Base-by-base conservation (phyloP, 2,329 filamentous ascomycete genomes). In the Botrytis paeoniae region DNA sequence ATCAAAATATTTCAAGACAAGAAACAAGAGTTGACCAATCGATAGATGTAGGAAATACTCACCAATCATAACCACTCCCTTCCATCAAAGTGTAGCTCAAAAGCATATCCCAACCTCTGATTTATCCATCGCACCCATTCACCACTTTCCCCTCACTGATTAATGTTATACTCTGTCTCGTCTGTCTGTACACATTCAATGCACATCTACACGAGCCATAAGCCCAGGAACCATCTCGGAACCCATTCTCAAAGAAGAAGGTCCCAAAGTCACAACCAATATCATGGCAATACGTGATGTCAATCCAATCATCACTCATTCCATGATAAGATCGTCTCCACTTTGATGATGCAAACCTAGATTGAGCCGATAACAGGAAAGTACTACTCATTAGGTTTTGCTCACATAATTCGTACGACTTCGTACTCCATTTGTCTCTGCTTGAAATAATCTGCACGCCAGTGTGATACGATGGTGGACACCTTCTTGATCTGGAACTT, bases 211-310 rank as follows among this genome's bases (percentile, higher is more conserved):
- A 57, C 51, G 51, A 57, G 51, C 51, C n/a, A 61, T 18, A 16
- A 57, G n/a, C n/a, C 57, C 60, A 63, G 60, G 60, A 63, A 63
- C 37, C 61, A 12, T 32, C 20, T n/a, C 61, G 12, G 25, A 20
- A 63, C 5, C 62, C 62, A 64, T 65, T 22, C 62, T 65, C 20
- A 65, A 65, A 65, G 62, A 65, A 65, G 62, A 65, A 65, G 62
- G 62, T 64, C 41, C n/a, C 20, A 64, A 63, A 12, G 22, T 29
- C 8, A 41, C 9, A 5, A 4, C 37, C 61, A 29, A n/a, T n/a
- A n/a, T n/a, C 48, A 54, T n/a, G 48, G 12, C 48, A n/a, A 29
- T 20, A 7, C 43, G 37, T 10, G 18, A 43, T 41, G 37, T 16
- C 61, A n/a, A 63, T 20, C 37, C 37, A 63, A 63, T 63, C 25